A percentile compares a stretch with the other conserved stretches of the same genome.
phyloP scores from a whole-genome alignment of 768 basidiomycete genomes.

The Gloeophyllum trabeum region DNA sequence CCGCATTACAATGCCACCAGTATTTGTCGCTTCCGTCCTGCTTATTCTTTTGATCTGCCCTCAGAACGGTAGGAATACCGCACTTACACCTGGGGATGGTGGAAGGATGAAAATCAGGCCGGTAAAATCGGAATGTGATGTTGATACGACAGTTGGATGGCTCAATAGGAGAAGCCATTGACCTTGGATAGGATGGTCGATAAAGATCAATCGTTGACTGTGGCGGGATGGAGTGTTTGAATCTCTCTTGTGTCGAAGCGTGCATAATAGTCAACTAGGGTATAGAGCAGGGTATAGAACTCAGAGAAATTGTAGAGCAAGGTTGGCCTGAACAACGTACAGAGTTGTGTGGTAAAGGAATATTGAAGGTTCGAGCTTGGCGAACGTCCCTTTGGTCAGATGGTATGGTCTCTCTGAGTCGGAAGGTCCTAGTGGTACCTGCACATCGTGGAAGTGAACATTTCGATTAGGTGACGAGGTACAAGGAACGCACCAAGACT shows the following conservation, averaged over 20 bases:
- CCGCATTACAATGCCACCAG: slow-evolving; percentile 78
- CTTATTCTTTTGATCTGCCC: slow-evolving; percentile 73
- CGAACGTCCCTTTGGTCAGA: slow-evolving; percentile 44
- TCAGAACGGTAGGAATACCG: slow-evolving; percentile 53
- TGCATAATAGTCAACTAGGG: slow-evolving; percentile 78
- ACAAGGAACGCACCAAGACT: slow-evolving; percentile 49
- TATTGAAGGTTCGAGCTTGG: slow-evolving; percentile 61
- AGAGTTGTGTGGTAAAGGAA: slow-evolving; percentile 71
- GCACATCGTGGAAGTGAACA: slow-evolving; percentile 1
- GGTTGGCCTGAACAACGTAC: slow-evolving; percentile 26
- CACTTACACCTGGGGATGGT: slow-evolving; percentile 68
- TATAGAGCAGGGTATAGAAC: slow-evolving; percentile 1
- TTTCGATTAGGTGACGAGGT: neutral
- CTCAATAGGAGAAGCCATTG: slow-evolving; percentile 14
- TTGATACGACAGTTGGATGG: slow-evolving; percentile 68
- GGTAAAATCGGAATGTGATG: slow-evolving; percentile 79
- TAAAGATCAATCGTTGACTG: slow-evolving; percentile 64
- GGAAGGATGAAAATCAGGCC: slow-evolving; percentile 65
- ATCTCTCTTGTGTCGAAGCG: slow-evolving; percentile 70
- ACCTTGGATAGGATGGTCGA: slow-evolving; percentile 38
- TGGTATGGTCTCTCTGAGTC: slow-evolving; percentile 69
- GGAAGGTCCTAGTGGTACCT: slow-evolving; percentile 65
- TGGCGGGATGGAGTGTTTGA: slow-evolving; percentile 73
- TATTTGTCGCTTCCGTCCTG: slow-evolving; percentile 40
- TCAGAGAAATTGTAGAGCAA: neutral